Evolutionary conservation across 495 filamentous ascomycete genomes (phyloP), one percentile per base, ranked within the genome.

Genomic region (Penicillium verhagenii): DNA sequence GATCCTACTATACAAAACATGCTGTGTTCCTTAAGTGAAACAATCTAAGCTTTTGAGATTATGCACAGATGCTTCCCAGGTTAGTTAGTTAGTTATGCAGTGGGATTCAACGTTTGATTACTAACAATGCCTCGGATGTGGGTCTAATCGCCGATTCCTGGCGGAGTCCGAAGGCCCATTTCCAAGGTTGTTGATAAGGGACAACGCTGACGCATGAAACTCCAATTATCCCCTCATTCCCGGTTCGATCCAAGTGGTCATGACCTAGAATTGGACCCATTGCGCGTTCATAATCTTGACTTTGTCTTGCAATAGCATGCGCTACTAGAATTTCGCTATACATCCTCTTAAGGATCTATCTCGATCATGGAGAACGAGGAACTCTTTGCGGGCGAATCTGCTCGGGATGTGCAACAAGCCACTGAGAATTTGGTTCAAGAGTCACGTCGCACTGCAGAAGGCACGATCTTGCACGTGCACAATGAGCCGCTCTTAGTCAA

Each of bases 321-420:
- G 4, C 21, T 23, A 24, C 3, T 29, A 25, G 13, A 10, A 1
- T 24, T 26, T 52, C 18, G 7, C 3, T 9, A 6, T 18, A 14
- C 37, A 16, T 39, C 14, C 37, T 39, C 10, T 9, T 8, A 39
- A 19, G 38, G 38, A 19, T 9, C 11, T 19, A 24, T 14, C 21
- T 3, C 42, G 9, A 45, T 14, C 37, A 65, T 68, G 62, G 65
- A 68, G 57, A 68, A 68, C 50, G 65, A 68, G 31, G 56, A 60
- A 39, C 50, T 68, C 1, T 61, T 68, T 29, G 65, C 50, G 37
- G 46, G 54, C 42, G 62, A 63, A 43, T 28, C 57, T 13, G 62
- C 60, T 20, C 40, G 63, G 19, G 58, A 64, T 20, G 58, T 54
- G 11, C 59, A 55, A 26, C 53, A 61, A 5, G 7, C 19, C 19